Base-by-base conservation (phyloP, 2,329 filamentous ascomycete species). In the Aspergillus sp. region DNA sequence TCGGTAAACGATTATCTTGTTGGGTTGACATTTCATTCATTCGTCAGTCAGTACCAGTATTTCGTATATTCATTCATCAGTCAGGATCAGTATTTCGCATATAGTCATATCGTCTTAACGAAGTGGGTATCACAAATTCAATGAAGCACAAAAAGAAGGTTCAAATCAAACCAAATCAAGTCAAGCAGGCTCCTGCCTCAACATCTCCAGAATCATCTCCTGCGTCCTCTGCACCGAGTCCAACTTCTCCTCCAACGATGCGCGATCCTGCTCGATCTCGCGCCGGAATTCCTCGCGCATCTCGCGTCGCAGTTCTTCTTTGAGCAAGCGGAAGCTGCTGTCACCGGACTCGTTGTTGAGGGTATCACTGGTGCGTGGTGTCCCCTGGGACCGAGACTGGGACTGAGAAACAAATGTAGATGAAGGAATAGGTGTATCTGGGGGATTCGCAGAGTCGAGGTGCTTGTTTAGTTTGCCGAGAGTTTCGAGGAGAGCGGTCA, bases 131-230 rank as follows among this genome's bases (percentile, higher is more conserved):
- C 55, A 54, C 54, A 44, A 42, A 52, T 29, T 19, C 19, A 19
- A 19, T 2, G 19, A 19, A 19, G 19, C 19, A 44, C 30, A 3
- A 43, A 50, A 48, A 45, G 38, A 44, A 39, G 44, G 35, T 27
- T 41, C 19, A 19, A 19, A 19, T 19, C 19, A 19, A 46, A 47
- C 30, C 40, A 32, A 34, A 29, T 7, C 8, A 43, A 7, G 40
- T 60, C 51, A 65, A 41, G 51, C 43, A 47, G 60, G 59, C 39
- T 63, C 62, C 52, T 68, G 65, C 50, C 63, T 57, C 47, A 70
- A 49, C 64, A 69, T 63, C 27, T 68, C 63, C 39, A 70, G 48
- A 45, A 70, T 70, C 60, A 69, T 61, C 34, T 69, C 61, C 47
- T 70, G 67, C 4, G 65, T 68, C 48, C 61, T 54, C 51, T 70